phyloP scores from a whole-genome alignment of 2,329 filamentous ascomycete genomes.

The Sclerotinia spermophila region DNA sequence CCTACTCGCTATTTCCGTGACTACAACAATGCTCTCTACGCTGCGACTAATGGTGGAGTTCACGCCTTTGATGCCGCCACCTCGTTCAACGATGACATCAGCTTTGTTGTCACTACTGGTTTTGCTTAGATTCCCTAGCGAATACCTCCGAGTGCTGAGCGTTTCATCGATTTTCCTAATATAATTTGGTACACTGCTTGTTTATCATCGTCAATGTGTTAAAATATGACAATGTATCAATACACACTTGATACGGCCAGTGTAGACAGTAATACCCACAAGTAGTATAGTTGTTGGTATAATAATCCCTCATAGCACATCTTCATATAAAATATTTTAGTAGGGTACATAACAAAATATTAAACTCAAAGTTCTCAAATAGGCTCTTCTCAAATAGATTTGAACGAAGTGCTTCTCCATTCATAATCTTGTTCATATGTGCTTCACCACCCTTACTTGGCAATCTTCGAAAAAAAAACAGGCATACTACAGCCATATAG shows the following conservation, averaged over 20 bases:
- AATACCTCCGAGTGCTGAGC: neutral
- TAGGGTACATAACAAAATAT: neutral
- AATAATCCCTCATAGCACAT: neutral
- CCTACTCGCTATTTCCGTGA: slow-evolving; percentile 58
- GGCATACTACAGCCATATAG: no score
- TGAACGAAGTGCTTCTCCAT: neutral
- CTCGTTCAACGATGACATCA: slow-evolving; percentile 53
- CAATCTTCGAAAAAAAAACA: no score
- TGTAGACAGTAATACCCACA: neutral
- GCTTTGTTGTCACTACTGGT: slow-evolving; percentile 44
- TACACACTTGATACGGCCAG: neutral
- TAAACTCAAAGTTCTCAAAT: no score
- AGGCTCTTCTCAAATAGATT: neutral
- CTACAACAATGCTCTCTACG: slow-evolving; percentile 46
- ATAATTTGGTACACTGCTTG: neutral
- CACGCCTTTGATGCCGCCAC: slow-evolving; percentile 48
- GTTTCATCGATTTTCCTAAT: neutral
- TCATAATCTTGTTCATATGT: neutral
- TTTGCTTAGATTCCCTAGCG: slow-evolving; percentile 40
- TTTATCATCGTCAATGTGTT: neutral
- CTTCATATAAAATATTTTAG: neutral
- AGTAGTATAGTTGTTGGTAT: neutral
- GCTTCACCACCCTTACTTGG: no score
- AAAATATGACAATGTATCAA: no score
- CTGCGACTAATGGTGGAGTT: slow-evolving; percentile 54